Base-by-base conservation (phyloP, 1,284 basidiomycete genomes). In the Melampsora larici-populina region DNA sequence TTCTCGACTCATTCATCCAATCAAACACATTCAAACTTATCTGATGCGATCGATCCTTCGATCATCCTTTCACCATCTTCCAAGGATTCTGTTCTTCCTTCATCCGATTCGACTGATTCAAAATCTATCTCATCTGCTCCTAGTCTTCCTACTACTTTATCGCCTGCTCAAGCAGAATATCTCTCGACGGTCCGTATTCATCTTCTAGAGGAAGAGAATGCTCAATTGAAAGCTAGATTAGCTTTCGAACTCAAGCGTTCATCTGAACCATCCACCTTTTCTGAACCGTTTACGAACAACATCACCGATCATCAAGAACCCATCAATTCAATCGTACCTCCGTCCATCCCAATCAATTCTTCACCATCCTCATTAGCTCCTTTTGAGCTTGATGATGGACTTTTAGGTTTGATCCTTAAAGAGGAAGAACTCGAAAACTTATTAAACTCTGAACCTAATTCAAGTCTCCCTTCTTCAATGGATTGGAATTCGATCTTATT, bases 141-240 rank as follows among this genome's bases (percentile, higher is more conserved):
- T 1, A n/a, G 60, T 15, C 36, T 18, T 26, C n/a, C 18, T 36
- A 21, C 48, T n/a, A 68, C 73, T 13, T 49, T 76, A 33, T 76
- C 73, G 21, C 73, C 73, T 21, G 33, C 51, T 46, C 73, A 76
- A 55, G 46, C 66, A 26, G 65, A 67, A 21, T 76, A 67, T 31
- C 65, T 76, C 15, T 68, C 65, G 21, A 55, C 26, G 5, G 64
- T 62, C 9, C 6, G 55, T n/a, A 76, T 76, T 58, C 65, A 67
- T 58, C 26, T 68, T 11, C 55, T 76, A 36, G 73, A 76, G 51
- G 65, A 76, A 36, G 73, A 76, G 55, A 76, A 76, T 49, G 36
- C 40, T 26, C 49, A 67, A 60, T 51, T 76, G 49, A 58, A 62
- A 26, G 66, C 15, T 43, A 64, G 60, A 26, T 43, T 76, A 17